These are phyloP conservation scores for Agrostemma githago DNA, from an alignment of 148 eudicot genomes.

Conservation along the genomic window DNA sequence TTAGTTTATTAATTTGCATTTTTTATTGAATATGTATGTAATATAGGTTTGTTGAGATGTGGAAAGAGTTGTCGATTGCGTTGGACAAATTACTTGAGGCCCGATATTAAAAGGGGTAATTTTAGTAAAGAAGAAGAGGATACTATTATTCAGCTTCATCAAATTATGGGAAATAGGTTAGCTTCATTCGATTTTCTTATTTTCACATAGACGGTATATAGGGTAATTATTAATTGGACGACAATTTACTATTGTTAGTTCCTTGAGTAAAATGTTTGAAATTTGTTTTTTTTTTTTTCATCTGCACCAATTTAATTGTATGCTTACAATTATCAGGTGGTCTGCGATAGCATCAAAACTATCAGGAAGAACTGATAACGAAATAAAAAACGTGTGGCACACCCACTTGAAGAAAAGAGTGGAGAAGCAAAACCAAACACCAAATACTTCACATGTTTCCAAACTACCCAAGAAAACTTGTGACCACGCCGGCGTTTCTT, in stretches of 20 bases:
- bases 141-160: constrained; percentile 51
- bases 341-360: constrained; percentile 69
- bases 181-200: neutral
- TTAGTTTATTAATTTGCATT: neutral
- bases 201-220: no score
- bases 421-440: constrained; percentile 26
- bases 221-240: no score
- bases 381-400: constrained; percentile 83
- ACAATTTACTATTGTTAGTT: no score
- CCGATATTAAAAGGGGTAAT: constrained; percentile 73
- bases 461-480: constrained; percentile 1
- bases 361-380: constrained; percentile 79
- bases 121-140: constrained; percentile 72
- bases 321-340: constrained; percentile 42
- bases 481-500: neutral
- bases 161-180: constrained; percentile 69
- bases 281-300: neutral
- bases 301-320: neutral
- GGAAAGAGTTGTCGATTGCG: constrained; percentile 81
- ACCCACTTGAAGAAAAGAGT: constrained; percentile 68
- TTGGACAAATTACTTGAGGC: constrained; percentile 65
- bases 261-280: neutral
- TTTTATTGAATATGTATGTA: neutral
- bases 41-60: constrained; percentile 59
- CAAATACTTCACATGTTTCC: constrained; percentile 10